These are phyloP conservation scores for Penicillium sumatraense DNA, from an alignment of 2,329 filamentous ascomycete genomes.

Conservation along the genomic window DNA sequence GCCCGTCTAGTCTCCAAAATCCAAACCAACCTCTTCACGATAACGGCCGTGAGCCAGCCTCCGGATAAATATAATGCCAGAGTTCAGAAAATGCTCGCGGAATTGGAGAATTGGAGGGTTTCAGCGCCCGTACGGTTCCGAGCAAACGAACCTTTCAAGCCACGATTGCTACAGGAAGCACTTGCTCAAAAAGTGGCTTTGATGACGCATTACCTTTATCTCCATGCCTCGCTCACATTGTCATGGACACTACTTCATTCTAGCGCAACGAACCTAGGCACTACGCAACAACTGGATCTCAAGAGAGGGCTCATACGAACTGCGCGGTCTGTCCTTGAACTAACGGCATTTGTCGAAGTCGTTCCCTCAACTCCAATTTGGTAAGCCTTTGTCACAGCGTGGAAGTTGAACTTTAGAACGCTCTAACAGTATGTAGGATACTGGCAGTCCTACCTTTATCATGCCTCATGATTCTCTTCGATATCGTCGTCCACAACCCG, in stretches of 20 bases:
- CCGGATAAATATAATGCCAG: background rate
- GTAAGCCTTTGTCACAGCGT: background rate
- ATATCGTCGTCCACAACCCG: constrained; percentile 47
- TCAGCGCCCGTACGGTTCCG: background rate
- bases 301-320: constrained; percentile 8
- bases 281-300: constrained; percentile 1
- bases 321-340: constrained; percentile 2
- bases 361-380: background rate
- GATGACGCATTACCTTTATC: background rate
- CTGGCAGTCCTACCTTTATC: constrained; percentile 41
- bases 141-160: background rate
- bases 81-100: background rate
- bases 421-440: background rate
- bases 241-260: background rate
- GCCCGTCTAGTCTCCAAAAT: background rate
- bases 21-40: background rate
- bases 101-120: background rate
- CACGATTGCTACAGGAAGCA: background rate
- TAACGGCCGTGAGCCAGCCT: background rate
- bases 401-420: background rate
- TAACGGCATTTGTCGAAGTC: background rate
- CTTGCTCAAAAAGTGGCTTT: background rate
- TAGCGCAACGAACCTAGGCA: background rate
- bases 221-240: background rate
- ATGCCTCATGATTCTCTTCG: constrained; percentile 48